Conservation (phyloP, 1,284 basidiomycete genomes). For the Irpex sp. region DNA sequence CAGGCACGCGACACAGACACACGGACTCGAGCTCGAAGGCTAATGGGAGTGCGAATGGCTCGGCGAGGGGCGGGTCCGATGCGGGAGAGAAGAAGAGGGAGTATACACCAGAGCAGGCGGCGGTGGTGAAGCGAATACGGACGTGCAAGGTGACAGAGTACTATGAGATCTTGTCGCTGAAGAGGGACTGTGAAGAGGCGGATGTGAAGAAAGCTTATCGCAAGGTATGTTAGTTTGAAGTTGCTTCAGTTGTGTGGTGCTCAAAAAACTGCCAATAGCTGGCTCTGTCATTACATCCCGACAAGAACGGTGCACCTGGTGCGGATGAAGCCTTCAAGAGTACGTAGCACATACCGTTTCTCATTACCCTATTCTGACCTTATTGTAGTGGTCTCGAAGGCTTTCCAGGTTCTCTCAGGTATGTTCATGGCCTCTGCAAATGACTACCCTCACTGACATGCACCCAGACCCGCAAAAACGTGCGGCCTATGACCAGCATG, state of each 20-base stretch:
- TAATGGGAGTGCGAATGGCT: conserved; percentile 36
- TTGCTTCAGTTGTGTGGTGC: background rate
- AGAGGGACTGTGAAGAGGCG: conserved; percentile 82
- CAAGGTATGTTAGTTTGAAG: conserved; percentile 58
- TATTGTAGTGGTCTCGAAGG: conserved; percentile 90
- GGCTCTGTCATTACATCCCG: conserved; percentile 91
- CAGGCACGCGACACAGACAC: conserved; percentile 54
- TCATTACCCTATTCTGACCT: conserved; percentile 3
- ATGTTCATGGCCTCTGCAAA: conserved; percentile 12
- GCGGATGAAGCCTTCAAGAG: conserved; percentile 99
- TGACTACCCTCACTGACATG: conserved; percentile 7
- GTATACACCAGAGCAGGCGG: conserved; percentile 83
- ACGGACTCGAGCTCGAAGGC: conserved; percentile 24
- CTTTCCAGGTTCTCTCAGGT: conserved; percentile 92
- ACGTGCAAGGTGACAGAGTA: conserved; percentile 88
- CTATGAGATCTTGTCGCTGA: conserved; percentile 88
- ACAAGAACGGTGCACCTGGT: conserved; percentile 97
- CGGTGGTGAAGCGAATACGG: conserved; percentile 85
- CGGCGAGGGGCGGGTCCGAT: background rate
- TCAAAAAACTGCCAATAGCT: conserved; percentile 46
- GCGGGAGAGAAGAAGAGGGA: conserved; percentile 68
- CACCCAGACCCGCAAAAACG: conserved; percentile 85
- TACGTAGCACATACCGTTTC: conserved; percentile 37
- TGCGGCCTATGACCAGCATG: conserved; percentile 82
- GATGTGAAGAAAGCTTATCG: conserved; percentile 98